Conservation (phyloP, 129 eudicot species). For the Flaveria linearis region DNA sequence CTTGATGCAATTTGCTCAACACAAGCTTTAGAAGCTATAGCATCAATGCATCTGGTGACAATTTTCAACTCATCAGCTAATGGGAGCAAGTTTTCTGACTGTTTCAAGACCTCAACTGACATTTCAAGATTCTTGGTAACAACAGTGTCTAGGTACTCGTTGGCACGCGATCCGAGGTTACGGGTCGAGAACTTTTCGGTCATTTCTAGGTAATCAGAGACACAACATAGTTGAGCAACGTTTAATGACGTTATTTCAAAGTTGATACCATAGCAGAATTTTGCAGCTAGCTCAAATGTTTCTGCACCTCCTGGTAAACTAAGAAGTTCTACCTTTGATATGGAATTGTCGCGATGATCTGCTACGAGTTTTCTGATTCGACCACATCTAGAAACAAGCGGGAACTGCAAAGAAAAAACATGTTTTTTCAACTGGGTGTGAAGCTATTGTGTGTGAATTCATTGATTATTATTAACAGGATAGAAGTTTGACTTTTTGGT, state of each 20-base stretch:
- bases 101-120: conserved; percentile 87
- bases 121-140: conserved; percentile 83
- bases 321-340: conserved; percentile 71
- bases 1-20: conserved; percentile 95
- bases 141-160: conserved; percentile 71
- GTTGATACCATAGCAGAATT: conserved; percentile 90
- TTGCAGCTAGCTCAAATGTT: conserved; percentile 90
- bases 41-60: conserved; percentile 70
- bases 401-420: conserved; percentile 57
- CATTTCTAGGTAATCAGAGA: conserved; percentile 95
- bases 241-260: conserved; percentile 88
- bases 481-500: conserved; percentile 29
- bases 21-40: conserved; percentile 94
- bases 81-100: conserved; percentile 81
- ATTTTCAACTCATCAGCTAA: conserved; percentile 81
- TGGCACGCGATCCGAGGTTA: conserved; percentile 77
- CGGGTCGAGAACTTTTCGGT: conserved; percentile 70
- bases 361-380: conserved; percentile 77
- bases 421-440: neutral
- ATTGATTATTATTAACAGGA: neutral
- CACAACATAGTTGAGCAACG: conserved; percentile 80
- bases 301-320: conserved; percentile 89
- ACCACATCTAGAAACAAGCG: conserved; percentile 92
- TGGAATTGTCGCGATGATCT: conserved; percentile 65
- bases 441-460: neutral